A percentile compares a stretch with the other conserved stretches of the same genome.
These are phyloP conservation scores for Urochloa ruziziensis DNA, from an alignment of 176 grass and related monocot species.

Conservation along the genomic window DNA sequence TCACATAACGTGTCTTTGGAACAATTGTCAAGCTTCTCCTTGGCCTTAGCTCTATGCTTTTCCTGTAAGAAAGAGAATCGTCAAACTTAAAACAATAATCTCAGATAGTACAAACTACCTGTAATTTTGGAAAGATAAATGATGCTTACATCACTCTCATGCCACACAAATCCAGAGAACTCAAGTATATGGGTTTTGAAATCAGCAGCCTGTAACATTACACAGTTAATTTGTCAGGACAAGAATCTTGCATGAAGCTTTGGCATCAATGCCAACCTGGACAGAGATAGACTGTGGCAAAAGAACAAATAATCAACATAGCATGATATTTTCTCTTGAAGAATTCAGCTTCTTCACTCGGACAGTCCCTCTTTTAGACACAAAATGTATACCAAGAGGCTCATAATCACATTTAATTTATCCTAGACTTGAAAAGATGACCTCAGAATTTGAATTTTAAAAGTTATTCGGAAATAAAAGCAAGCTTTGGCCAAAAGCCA, in stretches of 20 bases:
- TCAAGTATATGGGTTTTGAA: constrained; percentile 59
- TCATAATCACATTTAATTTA: background rate
- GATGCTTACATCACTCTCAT: constrained; percentile 63
- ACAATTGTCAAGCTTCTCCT: constrained; percentile 94
- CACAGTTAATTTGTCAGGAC: background rate
- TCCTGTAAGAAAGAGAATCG: constrained; percentile 51
- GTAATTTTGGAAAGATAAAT: background rate
- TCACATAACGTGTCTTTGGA: constrained; percentile 65
- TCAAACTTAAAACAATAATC: constrained; percentile 23
- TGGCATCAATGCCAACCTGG: background rate
- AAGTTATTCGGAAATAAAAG: too few species aligned
- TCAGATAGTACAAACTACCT: constrained; percentile 2
- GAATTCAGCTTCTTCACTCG: background rate
- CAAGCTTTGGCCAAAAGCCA: too few species aligned
- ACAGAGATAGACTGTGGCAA: background rate
- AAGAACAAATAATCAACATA: constrained; percentile 9
- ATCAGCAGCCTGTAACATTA: constrained; percentile 55
- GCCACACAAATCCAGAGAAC: constrained; percentile 66
- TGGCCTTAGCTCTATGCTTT: constrained; percentile 84
- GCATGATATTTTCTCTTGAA: background rate
- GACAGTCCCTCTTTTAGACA: background rate
- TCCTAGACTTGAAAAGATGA: background rate
- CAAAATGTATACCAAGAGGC: background rate
- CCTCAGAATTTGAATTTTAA: too few species aligned
- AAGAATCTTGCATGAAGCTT: background rate